Evolutionary conservation across 441 rosid genomes (phyloP).

Genomic region (Populus hybrid): DNA sequence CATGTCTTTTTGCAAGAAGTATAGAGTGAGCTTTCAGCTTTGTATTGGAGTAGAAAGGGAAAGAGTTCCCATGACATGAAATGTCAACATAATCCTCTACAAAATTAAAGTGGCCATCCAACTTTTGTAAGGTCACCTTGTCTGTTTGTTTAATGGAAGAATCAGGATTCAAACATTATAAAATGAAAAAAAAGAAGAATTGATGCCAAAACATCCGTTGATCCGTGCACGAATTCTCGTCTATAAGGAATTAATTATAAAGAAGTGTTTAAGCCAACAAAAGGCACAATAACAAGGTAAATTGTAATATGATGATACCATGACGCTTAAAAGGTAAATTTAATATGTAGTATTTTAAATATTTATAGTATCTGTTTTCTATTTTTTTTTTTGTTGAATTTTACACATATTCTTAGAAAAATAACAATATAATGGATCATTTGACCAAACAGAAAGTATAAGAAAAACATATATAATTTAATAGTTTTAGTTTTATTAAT

Average conservation of each 20-base stretch:
- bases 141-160: not conserved
- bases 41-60: not conserved
- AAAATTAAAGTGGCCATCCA: constrained; percentile 28
- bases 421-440: too few relatives aligned
- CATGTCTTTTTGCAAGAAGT: not conserved
- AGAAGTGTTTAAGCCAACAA: too few relatives aligned
- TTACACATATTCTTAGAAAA: too few relatives aligned
- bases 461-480: too few relatives aligned
- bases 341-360: too few relatives aligned
- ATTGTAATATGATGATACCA: too few relatives aligned
- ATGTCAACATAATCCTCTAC: constrained; percentile 33
- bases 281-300: too few relatives aligned
- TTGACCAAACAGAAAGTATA: too few relatives aligned
- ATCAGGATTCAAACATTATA: not conserved
- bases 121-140: constrained; percentile 24
- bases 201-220: not conserved
- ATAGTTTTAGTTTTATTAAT: too few relatives aligned
- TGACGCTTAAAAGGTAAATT: too few relatives aligned
- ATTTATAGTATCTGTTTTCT: too few relatives aligned
- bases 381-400: too few relatives aligned
- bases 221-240: not conserved
- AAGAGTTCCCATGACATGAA: constrained; percentile 5
- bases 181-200: not conserved
- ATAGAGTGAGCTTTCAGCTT: not conserved
- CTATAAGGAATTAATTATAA: not conserved